Base-by-base conservation (phyloP, 441 rosid species). In the Macaranga tanarius region DNA sequence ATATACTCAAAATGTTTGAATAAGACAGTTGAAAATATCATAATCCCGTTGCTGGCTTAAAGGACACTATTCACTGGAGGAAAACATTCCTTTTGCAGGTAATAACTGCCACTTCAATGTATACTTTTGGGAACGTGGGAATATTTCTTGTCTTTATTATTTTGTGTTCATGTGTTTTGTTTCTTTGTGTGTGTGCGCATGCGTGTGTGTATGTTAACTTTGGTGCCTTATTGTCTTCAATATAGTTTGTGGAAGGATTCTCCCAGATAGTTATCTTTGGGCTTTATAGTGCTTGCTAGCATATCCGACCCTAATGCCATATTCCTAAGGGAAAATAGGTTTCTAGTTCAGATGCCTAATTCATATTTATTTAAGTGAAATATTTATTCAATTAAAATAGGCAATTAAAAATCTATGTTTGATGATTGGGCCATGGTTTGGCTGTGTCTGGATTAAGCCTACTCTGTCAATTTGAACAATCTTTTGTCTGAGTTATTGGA, bases 31-130 rank as follows among this genome's bases (percentile, higher is more conserved):
- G 25, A 0, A 55, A 5, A 4, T 22, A 62, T 45, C 38, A 45
- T 47, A 15, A 15, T 65, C 4, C 26, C 15, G 4, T 23, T 48
- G 44, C 57, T 12, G 57, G 44, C 62, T 23, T 34, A 13, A 68
- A 68, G 60, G 10, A 57, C 20, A 13, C n/a, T n/a, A 2, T 7
- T 55, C 34, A 2, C 48, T 7, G 2, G 50, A 20, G 48, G 56
- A 40, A 23, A 26, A 23, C 31, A 40, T 68, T 67, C 3, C n/a
- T 55, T 45, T 54, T 52, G 60, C 34, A 68, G 71, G 71, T 68
- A 68, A 54, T 5, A 17, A 48, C 25, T n/a, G n/a, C n/a, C 56
- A 38, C 26, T 9, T 25, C 4, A 13, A 20, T 5, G 13, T 40
- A 7, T 55, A 54, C 20, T 11, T 54, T 38, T 54, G 56, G 34